phyloP scores from a whole-genome alignment of 108 stramenopile species.

The Schizochytrium sp. region DNA sequence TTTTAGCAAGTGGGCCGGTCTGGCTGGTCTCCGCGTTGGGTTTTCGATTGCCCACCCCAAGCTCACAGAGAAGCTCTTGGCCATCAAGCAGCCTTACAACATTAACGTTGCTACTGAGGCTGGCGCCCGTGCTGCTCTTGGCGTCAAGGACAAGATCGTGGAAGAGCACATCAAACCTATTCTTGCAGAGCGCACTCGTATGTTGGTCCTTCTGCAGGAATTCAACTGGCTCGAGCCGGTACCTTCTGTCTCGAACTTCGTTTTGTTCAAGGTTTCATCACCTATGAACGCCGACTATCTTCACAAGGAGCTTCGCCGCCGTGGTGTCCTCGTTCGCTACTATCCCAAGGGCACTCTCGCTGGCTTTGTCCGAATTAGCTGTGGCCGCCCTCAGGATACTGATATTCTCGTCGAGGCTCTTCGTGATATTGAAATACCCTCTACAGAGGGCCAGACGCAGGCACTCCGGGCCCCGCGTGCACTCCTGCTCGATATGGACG shows the following conservation, averaged over 20 bases:
- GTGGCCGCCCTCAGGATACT: constrained; percentile 54
- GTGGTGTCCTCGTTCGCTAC: constrained; percentile 54
- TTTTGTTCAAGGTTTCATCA: neutral
- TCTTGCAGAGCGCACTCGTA: constrained; percentile 4
- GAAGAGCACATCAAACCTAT: constrained; percentile 42
- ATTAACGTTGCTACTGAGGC: constrained; percentile 34
- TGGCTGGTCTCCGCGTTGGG: constrained; percentile 46
- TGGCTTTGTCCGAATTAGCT: constrained; percentile 49
- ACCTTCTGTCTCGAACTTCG: constrained; percentile 42
- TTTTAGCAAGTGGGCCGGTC: constrained; percentile 61
- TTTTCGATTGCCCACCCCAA: constrained; percentile 48
- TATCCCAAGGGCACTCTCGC: constrained; percentile 53
- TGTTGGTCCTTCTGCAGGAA: constrained; percentile 11
- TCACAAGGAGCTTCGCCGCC: constrained; percentile 33
- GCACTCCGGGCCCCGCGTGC: neutral
- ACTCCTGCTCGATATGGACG: constrained; percentile 92
- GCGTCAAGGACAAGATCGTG: neutral
- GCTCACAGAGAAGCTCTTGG: constrained; percentile 32
- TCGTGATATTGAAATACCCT: neutral
- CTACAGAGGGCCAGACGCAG: neutral
- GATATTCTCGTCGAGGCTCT: constrained; percentile 21
- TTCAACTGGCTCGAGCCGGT: constrained; percentile 10
- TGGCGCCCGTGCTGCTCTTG: constrained; percentile 43
- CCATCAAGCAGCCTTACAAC: constrained; percentile 64
- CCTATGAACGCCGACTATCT: constrained; percentile 2